phyloP scores from a whole-genome alignment of 2,329 filamentous ascomycete genomes.

The Amesomyces nigricolor region DNA sequence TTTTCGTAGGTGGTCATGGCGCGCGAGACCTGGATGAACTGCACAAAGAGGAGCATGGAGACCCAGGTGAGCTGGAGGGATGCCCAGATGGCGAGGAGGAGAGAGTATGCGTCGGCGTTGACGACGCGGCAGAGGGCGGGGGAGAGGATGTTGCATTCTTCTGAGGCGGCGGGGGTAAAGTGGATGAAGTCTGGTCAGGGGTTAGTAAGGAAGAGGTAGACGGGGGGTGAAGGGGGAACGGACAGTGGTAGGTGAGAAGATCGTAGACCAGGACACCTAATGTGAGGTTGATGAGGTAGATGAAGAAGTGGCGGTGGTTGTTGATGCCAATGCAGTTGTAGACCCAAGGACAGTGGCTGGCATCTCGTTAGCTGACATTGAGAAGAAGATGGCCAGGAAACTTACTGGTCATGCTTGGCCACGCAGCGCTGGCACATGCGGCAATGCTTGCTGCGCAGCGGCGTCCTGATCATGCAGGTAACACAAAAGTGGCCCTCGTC shows the following conservation, averaged over 20 bases:
- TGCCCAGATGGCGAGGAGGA: constrained; percentile 74
- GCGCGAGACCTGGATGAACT: constrained; percentile 84
- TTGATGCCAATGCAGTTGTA: constrained; percentile 94
- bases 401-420: constrained; percentile 93
- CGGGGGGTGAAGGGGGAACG: not conserved
- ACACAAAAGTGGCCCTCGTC: constrained; percentile 94
- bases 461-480: constrained; percentile 88
- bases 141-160: constrained; percentile 70
- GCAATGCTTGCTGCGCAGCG: constrained; percentile 93
- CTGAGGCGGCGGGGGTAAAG: constrained; percentile 47
- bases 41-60: constrained; percentile 91
- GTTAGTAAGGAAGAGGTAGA: not conserved
- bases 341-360: constrained; percentile 93
- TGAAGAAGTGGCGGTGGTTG: constrained; percentile 91
- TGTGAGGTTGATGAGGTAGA: constrained; percentile 78
- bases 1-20: constrained; percentile 96
- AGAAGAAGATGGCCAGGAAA: constrained; percentile 19
- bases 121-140: constrained; percentile 67
- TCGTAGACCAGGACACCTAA: constrained; percentile 69
- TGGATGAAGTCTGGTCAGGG: constrained; percentile 61
- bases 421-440: constrained; percentile 86
- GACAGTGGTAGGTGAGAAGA: constrained; percentile 66
- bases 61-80: constrained; percentile 89
- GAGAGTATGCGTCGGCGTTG: constrained; percentile 76
- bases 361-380: constrained; percentile 1